A percentile compares a stretch with the other conserved stretches of the same genome.
phyloP scores from a whole-genome alignment of 176 grass and related monocot genomes.

The Coix lacrymajobi region DNA sequence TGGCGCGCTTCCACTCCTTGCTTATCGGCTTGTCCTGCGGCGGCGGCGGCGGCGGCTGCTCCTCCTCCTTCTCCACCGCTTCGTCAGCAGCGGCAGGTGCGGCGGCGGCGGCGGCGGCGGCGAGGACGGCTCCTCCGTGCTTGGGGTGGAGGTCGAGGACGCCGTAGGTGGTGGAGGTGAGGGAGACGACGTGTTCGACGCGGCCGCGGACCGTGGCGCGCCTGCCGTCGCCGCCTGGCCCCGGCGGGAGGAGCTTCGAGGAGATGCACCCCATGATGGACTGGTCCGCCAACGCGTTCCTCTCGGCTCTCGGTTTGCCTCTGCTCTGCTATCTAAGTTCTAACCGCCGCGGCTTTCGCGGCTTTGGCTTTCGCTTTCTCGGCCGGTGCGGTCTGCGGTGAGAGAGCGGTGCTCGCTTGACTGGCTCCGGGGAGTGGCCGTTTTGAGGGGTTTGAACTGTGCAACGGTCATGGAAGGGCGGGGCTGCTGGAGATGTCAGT shows the following conservation, averaged over 20 bases:
- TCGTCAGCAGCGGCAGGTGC: not conserved
- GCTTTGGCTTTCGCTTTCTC: conserved; percentile 11
- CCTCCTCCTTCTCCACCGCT: not conserved
- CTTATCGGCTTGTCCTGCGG: conserved; percentile 58
- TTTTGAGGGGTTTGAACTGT: conserved; percentile 42
- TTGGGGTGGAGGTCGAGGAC: conserved; percentile 63
- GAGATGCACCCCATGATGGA: conserved; percentile 86
- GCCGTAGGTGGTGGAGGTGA: conserved; percentile 93
- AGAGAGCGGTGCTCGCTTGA: not conserved
- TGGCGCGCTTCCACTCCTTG: conserved; percentile 50
- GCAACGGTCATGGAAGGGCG: conserved; percentile 47
- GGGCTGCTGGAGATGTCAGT: conserved; percentile 16
- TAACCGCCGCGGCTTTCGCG: not conserved
- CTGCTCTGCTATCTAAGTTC: not conserved
- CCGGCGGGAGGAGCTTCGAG: conserved; percentile 68
- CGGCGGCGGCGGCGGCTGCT: conserved; percentile 1
- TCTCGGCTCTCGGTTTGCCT: not conserved
- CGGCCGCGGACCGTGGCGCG: conserved; percentile 38
- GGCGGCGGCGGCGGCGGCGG: not conserved
- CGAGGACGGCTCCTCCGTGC: not conserved
- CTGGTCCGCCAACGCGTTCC: no score
- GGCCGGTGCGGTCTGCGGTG: not conserved
- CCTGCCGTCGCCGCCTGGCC: conserved; percentile 40
- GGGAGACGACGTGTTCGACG: conserved; percentile 76
- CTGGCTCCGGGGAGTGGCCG: not conserved